These are phyloP conservation scores for Penicillium macrosclerotiorum DNA, from an alignment of 495 filamentous ascomycete species.

Conservation along the genomic window DNA sequence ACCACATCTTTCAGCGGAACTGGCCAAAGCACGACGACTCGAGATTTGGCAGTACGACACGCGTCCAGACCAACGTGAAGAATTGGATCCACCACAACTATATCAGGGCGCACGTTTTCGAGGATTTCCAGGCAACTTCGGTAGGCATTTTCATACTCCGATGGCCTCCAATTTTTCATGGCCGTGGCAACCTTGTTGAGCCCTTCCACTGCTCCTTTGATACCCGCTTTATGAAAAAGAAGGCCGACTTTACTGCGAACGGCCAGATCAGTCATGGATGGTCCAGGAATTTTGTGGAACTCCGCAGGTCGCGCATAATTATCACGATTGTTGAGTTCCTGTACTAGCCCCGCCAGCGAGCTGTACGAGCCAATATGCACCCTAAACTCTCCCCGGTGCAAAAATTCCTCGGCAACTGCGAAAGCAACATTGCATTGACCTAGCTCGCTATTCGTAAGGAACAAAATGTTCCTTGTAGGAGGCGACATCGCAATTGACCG, in stretches of 20 bases:
- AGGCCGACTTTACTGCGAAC: conserved; percentile 31
- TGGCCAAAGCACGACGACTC: conserved; percentile 32
- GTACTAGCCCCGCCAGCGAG: conserved; percentile 28
- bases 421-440: conserved; percentile 57
- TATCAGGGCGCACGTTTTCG: conserved; percentile 32
- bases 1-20: conserved; percentile 43
- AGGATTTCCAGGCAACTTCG: conserved; percentile 44
- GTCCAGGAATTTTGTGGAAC: conserved; percentile 45
- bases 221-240: conserved; percentile 36
- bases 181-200: conserved; percentile 36
- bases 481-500: conserved; percentile 1
- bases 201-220: conserved; percentile 33
- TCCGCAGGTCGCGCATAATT: conserved; percentile 12
- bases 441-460: conserved; percentile 55
- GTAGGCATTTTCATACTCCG: conserved; percentile 50
- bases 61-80: conserved; percentile 51
- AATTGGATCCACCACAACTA: conserved; percentile 50
- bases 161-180: conserved; percentile 43
- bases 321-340: conserved; percentile 29
- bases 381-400: conserved; percentile 40
- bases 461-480: conserved; percentile 31
- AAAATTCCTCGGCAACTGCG: conserved; percentile 50
- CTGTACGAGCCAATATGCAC: conserved; percentile 55
- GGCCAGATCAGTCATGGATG: conserved; percentile 41
- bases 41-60: conserved; percentile 28